These are phyloP conservation scores for Scheffersomyces cryptocercus DNA, from an alignment of 1,139 yeast species.

Conservation along the genomic window DNA sequence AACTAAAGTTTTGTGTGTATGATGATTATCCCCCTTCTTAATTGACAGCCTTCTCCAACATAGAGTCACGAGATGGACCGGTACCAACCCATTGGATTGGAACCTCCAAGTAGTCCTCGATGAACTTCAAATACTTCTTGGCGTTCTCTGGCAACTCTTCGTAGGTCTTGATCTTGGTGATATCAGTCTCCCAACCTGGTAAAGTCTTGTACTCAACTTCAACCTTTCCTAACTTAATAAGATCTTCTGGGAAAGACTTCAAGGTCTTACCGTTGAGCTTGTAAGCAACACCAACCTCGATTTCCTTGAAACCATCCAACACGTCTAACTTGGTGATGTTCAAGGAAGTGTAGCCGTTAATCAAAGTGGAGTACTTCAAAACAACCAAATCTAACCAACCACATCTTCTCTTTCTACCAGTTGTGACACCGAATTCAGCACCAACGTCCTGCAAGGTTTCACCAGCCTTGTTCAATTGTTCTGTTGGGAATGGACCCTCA, in stretches of 20 bases:
- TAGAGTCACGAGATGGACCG: constrained; percentile 93
- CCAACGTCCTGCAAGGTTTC: constrained; percentile 88
- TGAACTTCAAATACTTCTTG: constrained; percentile 74
- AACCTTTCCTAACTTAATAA: constrained; percentile 75
- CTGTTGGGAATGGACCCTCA: constrained; percentile 99
- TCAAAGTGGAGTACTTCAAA: constrained; percentile 81
- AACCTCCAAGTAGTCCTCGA: constrained; percentile 80
- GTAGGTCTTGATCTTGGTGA: constrained; percentile 67
- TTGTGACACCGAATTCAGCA: constrained; percentile 96
- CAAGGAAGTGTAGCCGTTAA: constrained; percentile 92
- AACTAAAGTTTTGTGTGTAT: no score
- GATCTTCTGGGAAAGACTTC: constrained; percentile 89
- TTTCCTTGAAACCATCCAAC: constrained; percentile 83
- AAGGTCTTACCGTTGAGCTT: constrained; percentile 72
- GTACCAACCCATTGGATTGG: constrained; percentile 98
- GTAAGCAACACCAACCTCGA: constrained; percentile 84
- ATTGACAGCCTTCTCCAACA: constrained; percentile 51
- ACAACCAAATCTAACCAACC: constrained; percentile 99
- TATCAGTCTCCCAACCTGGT: constrained; percentile 93
- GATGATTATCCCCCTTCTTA: no score
- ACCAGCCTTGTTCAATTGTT: constrained; percentile 86
- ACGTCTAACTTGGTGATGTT: constrained; percentile 96
- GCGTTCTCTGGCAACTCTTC: constrained; percentile 88
- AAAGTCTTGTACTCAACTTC: constrained; percentile 88
- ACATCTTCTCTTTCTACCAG: constrained; percentile 99